Evolutionary conservation across 139 green algal species (phyloP).

Genomic region (Chlorella sp.): DNA sequence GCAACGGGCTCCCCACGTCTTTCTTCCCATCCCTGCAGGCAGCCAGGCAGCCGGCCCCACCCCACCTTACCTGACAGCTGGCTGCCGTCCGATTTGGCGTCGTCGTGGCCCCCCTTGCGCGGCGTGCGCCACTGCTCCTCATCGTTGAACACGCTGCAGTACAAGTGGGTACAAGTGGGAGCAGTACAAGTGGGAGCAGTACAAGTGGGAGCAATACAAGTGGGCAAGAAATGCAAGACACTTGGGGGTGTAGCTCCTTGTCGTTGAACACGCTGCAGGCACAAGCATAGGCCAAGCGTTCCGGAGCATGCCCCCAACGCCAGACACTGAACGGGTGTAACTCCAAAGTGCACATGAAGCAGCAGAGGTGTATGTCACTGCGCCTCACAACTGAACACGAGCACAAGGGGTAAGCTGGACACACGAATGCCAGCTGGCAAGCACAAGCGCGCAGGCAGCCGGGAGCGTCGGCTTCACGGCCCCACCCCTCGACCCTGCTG

Average conservation of each 20-base stretch:
- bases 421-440: too few relatives aligned
- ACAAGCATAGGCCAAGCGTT: background rate
- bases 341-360: background rate
- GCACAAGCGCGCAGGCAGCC: too few relatives aligned
- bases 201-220: too few relatives aligned
- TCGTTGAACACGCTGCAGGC: constrained; percentile 22
- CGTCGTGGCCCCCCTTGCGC: background rate
- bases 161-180: too few relatives aligned
- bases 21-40: too few relatives aligned
- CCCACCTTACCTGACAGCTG: background rate
- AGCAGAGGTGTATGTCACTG: background rate
- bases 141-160: constrained; percentile 24
- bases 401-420: background rate
- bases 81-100: background rate
- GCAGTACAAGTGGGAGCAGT: too few relatives aligned
- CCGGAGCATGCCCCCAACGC: too few relatives aligned
- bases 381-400: background rate
- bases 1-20: too few relatives aligned
- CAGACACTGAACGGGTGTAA: background rate
- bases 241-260: too few relatives aligned
- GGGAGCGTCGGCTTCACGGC: background rate
- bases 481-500: background rate
- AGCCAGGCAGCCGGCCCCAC: too few relatives aligned
- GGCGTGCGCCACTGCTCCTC: constrained; percentile 48
- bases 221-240: too few relatives aligned